Percentiles rank a stretch among this genome's conserved stretches.
Conservation (phyloP, 1,139 yeast species). For the Protomyces arabidopsidicola region DNA sequence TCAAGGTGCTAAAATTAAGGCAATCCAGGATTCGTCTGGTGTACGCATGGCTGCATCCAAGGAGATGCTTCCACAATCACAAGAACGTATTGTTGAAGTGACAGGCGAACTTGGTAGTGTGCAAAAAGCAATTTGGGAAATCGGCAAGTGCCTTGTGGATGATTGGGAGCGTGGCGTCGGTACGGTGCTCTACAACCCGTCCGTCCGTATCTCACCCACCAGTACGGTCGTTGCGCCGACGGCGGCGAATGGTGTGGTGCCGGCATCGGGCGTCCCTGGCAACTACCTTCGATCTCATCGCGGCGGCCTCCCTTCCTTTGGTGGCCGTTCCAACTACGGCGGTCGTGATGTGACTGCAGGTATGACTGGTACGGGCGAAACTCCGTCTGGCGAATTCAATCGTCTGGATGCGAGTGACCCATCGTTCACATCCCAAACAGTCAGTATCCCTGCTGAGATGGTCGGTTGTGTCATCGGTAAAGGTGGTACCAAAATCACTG, state of each 20-base stretch:
- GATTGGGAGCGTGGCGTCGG: conserved; percentile 61
- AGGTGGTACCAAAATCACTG: conserved; percentile 80
- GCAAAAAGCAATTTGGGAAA: conserved; percentile 54
- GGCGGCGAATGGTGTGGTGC: conserved; percentile 16
- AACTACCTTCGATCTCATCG: conserved; percentile 25
- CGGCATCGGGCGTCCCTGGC: conserved; percentile 19
- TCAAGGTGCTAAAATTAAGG: conserved; percentile 75
- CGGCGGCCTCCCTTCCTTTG: conserved; percentile 9
- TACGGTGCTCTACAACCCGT: conserved; percentile 61
- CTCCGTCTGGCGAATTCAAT: background rate
- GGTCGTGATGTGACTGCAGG: background rate
- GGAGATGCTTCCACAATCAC: conserved; percentile 74
- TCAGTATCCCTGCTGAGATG: conserved; percentile 70
- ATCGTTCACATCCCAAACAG: conserved; percentile 39
- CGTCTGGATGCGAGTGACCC: background rate
- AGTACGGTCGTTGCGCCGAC: conserved; percentile 23
- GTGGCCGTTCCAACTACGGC: conserved; percentile 6
- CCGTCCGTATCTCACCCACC: conserved; percentile 29
- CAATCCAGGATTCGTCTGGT: conserved; percentile 62
- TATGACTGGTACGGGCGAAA: background rate
- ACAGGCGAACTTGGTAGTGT: conserved; percentile 73
- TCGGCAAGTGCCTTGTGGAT: conserved; percentile 69
- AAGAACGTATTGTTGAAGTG: conserved; percentile 82
- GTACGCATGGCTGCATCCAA: conserved; percentile 87
- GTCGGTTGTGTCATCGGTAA: conserved; percentile 91